Evolutionary conservation across 371 early-diverging fungal genomes (phyloP), one percentile per base, ranked within the genome.

Genomic region (Lichtheimia ramosa): DNA sequence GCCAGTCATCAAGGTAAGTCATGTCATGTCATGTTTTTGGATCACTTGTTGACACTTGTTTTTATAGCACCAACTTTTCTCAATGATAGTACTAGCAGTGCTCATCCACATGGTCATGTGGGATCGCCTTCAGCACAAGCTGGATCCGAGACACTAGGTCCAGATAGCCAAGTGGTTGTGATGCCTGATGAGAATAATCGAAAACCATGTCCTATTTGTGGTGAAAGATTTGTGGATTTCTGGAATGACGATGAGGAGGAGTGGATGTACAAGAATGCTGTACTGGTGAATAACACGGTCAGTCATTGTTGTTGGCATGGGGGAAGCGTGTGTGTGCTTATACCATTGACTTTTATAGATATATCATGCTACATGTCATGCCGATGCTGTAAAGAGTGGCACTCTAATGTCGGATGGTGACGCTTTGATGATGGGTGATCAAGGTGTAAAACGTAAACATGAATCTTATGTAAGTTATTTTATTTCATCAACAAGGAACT

Each of bases 181-280:
- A 85, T 76, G 60, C 83, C 85, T 0, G 76, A 81, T 54, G 70
- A 74, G 24, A 70, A 70, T 42, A 68, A 65, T 25, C 59, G 73
- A 66, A 67, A 74, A 56, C 80, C 84, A 16, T 97, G 98, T 68
- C 83, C 89, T 1, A 85, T 97, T 48, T 97, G 98, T 72, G 84
- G 88, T 40, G 98, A 97, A 70, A 79, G 84, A 51, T 89, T 97
- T 70, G 79, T 89, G 62, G 87, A 86, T 55, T 82, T 89, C 56
- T 97, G 89, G 85, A 89, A 92, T 65, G 96, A 96, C 53, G 89
- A 88, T 24, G 88, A 89, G 51, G 96, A 96, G 59, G 89, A 89
- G 43, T 96, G 96, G 96, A 88, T 91, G 80, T 89, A 89, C 54
- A 85, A 88, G 46, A 91, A 92, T 64, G 93, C 95, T 3, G 76